A percentile compares a stretch with the other conserved stretches of the same genome.
Evolutionary conservation across 2,329 filamentous ascomycete genomes (phyloP).

Genomic region (Pestalotiopsis sp.): DNA sequence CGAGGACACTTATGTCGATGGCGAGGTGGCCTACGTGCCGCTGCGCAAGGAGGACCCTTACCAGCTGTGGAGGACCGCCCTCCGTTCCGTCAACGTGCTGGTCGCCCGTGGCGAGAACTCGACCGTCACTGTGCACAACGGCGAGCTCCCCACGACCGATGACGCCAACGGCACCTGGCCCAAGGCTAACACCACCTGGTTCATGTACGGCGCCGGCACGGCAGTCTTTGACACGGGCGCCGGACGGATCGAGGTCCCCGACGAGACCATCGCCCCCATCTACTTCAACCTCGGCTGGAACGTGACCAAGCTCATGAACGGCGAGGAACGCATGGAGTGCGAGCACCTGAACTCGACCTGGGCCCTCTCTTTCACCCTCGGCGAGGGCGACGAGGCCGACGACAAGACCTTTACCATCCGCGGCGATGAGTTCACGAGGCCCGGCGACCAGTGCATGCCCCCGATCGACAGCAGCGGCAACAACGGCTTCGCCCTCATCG

Average conservation of each 20-base stretch:
- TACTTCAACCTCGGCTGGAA: constrained; percentile 37
- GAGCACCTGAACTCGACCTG: constrained; percentile 36
- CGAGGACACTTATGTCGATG: constrained; percentile 30
- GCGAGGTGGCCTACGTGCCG: constrained; percentile 22
- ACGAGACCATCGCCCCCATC: constrained; percentile 22
- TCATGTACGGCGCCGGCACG: constrained; percentile 5
- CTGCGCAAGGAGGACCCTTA: constrained; percentile 16
- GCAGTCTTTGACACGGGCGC: constrained; percentile 35
- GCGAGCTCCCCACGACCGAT: constrained; percentile 1
- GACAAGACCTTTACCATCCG: constrained; percentile 24
- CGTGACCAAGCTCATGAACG: constrained; percentile 29
- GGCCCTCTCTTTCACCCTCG: constrained; percentile 31
- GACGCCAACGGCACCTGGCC: not conserved
- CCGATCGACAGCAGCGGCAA: constrained; percentile 28
- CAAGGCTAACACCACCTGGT: constrained; percentile 4
- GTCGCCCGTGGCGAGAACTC: constrained; percentile 8
- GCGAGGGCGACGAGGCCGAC: constrained; percentile 16
- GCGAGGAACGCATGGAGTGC: constrained; percentile 32
- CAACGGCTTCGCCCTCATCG: constrained; percentile 30
- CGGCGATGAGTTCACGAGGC: constrained; percentile 30
- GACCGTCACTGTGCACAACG: constrained; percentile 10
- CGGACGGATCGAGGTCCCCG: constrained; percentile 26
- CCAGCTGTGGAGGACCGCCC: constrained; percentile 32
- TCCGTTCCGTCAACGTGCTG: constrained; percentile 18
- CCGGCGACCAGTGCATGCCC: constrained; percentile 38